Conservation (phyloP, 345 rosid species). For the Gossypium arboreum region DNA sequence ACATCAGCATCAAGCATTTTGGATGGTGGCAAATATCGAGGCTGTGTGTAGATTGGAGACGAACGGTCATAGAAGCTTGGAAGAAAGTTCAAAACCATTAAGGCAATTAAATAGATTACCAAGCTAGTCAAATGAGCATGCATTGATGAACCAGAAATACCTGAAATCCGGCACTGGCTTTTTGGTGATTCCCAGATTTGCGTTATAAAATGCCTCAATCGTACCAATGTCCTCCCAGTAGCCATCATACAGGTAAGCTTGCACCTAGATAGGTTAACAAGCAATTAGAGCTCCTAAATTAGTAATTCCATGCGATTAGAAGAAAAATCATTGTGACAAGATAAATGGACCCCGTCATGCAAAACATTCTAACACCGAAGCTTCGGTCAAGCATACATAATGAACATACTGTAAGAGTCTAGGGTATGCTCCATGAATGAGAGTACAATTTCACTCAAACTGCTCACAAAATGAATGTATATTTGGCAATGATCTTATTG, state of each 20-base stretch:
- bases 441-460: neutral
- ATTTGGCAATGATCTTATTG: neutral
- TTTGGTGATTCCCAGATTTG: conserved; percentile 92
- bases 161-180: conserved; percentile 97
- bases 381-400: neutral
- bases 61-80: conserved; percentile 94
- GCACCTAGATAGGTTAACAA: conserved; percentile 48
- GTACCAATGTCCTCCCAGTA: conserved; percentile 99
- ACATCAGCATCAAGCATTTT: conserved; percentile 99
- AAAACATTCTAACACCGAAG: neutral
- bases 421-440: neutral
- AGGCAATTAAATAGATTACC: neutral
- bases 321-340: neutral
- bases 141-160: conserved; percentile 28
- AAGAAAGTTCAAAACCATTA: conserved; percentile 5
- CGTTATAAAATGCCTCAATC: conserved; percentile 93
- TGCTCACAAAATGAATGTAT: neutral
- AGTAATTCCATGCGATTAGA: neutral
- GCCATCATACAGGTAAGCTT: conserved; percentile 97
- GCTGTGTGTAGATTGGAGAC: conserved; percentile 94
- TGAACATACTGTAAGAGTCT: neutral
- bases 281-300: neutral
- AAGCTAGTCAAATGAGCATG: neutral
- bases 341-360: neutral
- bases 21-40: conserved; percentile 92